phyloP scores from a whole-genome alignment of 2,329 filamentous ascomycete species.

The Alternaria ventricosa region DNA sequence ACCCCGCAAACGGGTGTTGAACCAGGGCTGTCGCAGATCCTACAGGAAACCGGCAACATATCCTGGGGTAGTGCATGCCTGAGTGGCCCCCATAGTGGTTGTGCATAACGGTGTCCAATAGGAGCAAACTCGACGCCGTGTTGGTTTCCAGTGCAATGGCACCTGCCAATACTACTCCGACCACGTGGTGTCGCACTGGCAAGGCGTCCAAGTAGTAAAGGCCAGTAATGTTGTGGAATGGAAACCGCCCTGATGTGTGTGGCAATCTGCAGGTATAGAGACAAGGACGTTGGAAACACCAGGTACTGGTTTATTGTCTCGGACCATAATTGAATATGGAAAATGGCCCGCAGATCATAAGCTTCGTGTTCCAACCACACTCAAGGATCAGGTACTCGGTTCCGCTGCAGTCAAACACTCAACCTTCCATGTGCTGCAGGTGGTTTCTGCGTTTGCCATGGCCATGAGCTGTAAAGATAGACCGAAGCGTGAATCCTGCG shows the following conservation, averaged over 20 bases:
- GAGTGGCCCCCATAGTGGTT: conserved; percentile 16
- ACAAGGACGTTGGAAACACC: not conserved
- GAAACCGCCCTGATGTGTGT: not conserved
- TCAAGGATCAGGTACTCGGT: not conserved
- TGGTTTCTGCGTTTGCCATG: not conserved
- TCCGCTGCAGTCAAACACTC: not conserved
- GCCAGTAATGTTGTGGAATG: conserved; percentile 2
- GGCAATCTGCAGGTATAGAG: not conserved
- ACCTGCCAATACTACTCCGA: conserved; percentile 7
- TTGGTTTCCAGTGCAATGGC: conserved; percentile 12
- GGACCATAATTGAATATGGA: not conserved
- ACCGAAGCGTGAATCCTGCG: conserved; percentile 9
- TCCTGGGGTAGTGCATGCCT: conserved; percentile 34
- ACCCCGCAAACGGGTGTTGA: conserved; percentile 35
- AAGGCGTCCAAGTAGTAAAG: not conserved
- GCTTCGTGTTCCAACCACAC: not conserved
- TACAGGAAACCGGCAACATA: conserved; percentile 15
- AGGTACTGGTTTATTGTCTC: not conserved
- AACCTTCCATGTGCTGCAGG: not conserved
- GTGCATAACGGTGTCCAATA: conserved; percentile 17
- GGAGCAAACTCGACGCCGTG: not conserved
- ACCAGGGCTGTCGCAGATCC: conserved; percentile 11
- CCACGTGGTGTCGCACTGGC: conserved; percentile 8
- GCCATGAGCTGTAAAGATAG: conserved; percentile 6
- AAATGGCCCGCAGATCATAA: not conserved